Percentiles rank a stretch among this genome's conserved stretches.
These are phyloP conservation scores for Cladosporium sp. DNA, from an alignment of 2,329 filamentous ascomycete species.

Conservation along the genomic window DNA sequence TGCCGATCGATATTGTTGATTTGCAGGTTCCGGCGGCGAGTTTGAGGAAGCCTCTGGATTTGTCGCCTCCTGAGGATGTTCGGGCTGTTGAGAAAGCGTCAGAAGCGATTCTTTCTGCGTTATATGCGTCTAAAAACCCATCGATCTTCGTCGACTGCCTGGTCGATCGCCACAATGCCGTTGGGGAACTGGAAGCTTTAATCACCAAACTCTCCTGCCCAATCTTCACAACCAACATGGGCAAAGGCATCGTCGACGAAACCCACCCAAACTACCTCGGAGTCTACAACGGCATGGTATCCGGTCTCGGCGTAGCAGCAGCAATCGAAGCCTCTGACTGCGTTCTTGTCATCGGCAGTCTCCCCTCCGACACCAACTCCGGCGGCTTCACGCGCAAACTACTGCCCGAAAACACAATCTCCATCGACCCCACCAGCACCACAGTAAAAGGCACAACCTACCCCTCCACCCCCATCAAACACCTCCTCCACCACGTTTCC, in stretches of 20 bases:
- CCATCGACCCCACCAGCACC: constrained; percentile 36
- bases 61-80: constrained; percentile 27
- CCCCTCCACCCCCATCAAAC: constrained; percentile 33
- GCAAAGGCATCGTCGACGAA: constrained; percentile 41
- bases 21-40: constrained; percentile 35
- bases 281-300: constrained; percentile 38
- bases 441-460: constrained; percentile 30
- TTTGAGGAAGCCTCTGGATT: constrained; percentile 35
- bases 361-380: constrained; percentile 41
- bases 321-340: constrained; percentile 35
- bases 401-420: constrained; percentile 26
- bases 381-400: constrained; percentile 37
- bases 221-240: constrained; percentile 38
- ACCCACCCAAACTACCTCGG: constrained; percentile 37
- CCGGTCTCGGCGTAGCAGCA: constrained; percentile 33
- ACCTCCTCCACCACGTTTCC: constrained; percentile 31
- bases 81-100: constrained; percentile 28
- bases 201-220: constrained; percentile 34
- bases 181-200: constrained; percentile 30
- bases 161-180: constrained; percentile 35
- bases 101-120: constrained; percentile 29
- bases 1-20: constrained; percentile 38
- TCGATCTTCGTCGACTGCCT: constrained; percentile 37
- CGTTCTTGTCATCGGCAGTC: constrained; percentile 35
- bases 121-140: constrained; percentile 34